Evolutionary conservation across 179 eudicot species (phyloP), one percentile per base, ranked within the genome.

Genomic region (Corrigiola litoralis): DNA sequence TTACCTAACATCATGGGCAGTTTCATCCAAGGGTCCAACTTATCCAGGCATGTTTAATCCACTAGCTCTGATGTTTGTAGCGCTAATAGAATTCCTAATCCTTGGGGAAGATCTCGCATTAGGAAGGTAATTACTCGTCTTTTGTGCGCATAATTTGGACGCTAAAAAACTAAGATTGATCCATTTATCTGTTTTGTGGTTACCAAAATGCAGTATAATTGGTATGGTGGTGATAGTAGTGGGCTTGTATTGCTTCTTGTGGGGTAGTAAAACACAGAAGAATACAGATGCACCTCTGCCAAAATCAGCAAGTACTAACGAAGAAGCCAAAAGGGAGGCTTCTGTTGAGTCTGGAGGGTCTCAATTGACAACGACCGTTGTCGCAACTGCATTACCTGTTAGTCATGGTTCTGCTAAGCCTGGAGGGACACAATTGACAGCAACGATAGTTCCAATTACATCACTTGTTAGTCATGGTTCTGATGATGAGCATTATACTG

Each of bases 191-290:
- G 8, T 29, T 14, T 9, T 17, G 40, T 52, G n/a, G n/a, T 10
- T 2, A 10, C 10, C 0, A 10, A 0, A 53, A 38, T 64, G 65
- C 67, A 74, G 78, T 45, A 40, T 75, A 58, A 1, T 75, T 8
- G 78, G 78, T 6, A 69, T 75, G 78, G 3, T 34, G 49, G 24
- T 42, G 27, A 69, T 64, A 17, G 54, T 69, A 28, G 16, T 38
- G 11, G 78, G 78, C 18, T 25, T 75, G 46, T 75, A 69, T 45
- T 54, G 50, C 5, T 75, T 75, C 70, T 27, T 75, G 31, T 68
- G 78, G 78, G 78, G 74, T 12, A 49, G 32, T 17, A 37, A 49
- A 21, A 41, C 13, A 52, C 50, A 48, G 21, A 45, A 10, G 10
- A 28, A 47, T 45, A 28, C 18, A 3, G 38, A 36, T 23, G 4